Evolutionary conservation across 331 rosid species (phyloP), one percentile per base, ranked within the genome.

Genomic region (Pyrus hybrid): DNA sequence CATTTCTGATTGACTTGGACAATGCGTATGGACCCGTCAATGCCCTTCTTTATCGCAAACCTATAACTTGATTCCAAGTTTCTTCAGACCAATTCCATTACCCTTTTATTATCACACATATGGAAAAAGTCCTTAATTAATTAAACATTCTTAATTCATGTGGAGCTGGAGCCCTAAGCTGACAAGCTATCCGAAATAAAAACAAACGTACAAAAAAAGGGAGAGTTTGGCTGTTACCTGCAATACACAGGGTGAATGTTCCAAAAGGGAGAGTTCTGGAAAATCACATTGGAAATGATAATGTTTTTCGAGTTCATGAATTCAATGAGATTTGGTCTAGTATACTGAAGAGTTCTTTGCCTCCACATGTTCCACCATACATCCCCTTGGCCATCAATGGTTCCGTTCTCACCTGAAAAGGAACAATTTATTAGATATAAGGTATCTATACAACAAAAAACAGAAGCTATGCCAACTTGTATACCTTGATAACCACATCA

Each of bases 281-380:
- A 89, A 77, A 90, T 81, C 79, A 92, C 91, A 75, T 41, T 84
- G 21, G 98, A 88, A 76, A 95, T 90, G 69, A 92, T 77, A 76
- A 95, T 90, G 78, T 90, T 67, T 57, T 51, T 76, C n/a, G 97
- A 92, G 75, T 91, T 95, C 58, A 92, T 11, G 79, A 95, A 92
- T 70, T 95, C 97, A 53, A 92, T 68, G 10, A 92, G 97, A 85
- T 65, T 86, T 9, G 97, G 99, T 68, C 99, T 90, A 41, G 47
- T 41, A 80, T 41, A 95, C 66, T 79, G 70, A 63, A 95, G 96
- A 68, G 97, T 90, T 80, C 89, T 82, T 77, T 85, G 85, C 85
- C 93, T 92, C 99, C 99, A 95, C 97, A 92, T 90, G 83, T 92
- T 90, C 99, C 99, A 95, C 97, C 99, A 95, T 14, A 84, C 87